These are phyloP conservation scores for Phytophthora hybrid DNA, from an alignment of 352 stramenopile species.

Conservation along the genomic window DNA sequence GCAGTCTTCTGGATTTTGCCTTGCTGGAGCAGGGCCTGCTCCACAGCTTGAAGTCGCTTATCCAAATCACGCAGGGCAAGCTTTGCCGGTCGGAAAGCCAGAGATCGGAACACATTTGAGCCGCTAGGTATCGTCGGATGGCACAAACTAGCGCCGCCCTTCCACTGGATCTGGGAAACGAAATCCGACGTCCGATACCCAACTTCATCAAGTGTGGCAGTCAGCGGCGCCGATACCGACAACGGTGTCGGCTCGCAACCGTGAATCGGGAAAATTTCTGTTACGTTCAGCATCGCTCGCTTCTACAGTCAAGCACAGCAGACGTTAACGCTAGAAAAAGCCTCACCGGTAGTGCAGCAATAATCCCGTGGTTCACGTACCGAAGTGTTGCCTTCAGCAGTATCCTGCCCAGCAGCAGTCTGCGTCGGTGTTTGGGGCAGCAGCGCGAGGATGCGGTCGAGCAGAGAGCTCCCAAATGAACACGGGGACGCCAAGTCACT, in stretches of 20 bases:
- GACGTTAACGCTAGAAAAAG: constrained; percentile 2
- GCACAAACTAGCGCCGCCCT: constrained; percentile 71
- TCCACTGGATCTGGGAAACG: constrained; percentile 70
- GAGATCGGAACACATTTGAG: constrained; percentile 67
- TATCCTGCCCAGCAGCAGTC: constrained; percentile 23
- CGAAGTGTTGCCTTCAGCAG: constrained; percentile 13
- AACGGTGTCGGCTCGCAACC: constrained; percentile 66
- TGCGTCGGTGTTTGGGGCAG: constrained; percentile 59
- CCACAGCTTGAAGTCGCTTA: constrained; percentile 68
- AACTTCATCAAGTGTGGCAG: constrained; percentile 10
- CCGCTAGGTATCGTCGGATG: constrained; percentile 56
- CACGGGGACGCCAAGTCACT: constrained; percentile 69
- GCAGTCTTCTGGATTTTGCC: constrained; percentile 56
- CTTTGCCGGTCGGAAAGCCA: constrained; percentile 71
- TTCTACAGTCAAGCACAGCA: constrained; percentile 35
- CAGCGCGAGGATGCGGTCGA: constrained; percentile 73
- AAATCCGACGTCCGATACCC: constrained; percentile 59
- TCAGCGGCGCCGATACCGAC: constrained; percentile 21
- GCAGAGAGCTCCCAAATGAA: constrained; percentile 70
- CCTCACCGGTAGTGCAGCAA: neutral
- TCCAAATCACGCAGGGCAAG: constrained; percentile 76
- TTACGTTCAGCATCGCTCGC: constrained; percentile 52
- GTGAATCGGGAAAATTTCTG: constrained; percentile 74
- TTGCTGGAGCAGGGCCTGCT: constrained; percentile 59
- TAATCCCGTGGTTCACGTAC: constrained; percentile 9